Percentiles rank a stretch among this genome's conserved stretches.
These are phyloP conservation scores for Kurtzmaniella fragi DNA, from an alignment of 805 yeast genomes.

Conservation along the genomic window DNA sequence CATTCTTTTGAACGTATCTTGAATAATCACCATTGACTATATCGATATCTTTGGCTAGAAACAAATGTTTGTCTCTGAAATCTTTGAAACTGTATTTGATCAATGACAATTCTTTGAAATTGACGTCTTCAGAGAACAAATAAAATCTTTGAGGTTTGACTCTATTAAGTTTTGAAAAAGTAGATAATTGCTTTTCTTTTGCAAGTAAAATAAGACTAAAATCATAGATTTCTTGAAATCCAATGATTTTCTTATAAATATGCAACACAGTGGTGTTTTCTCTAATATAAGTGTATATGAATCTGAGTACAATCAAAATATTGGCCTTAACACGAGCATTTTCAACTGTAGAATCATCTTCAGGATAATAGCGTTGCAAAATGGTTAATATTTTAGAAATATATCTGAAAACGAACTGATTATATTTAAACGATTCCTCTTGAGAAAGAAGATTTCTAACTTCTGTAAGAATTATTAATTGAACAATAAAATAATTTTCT, in stretches of 20 bases:
- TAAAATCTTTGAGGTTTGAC: constrained; percentile 44
- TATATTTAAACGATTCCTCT: neutral
- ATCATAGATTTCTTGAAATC: neutral
- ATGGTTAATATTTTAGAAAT: constrained; percentile 3
- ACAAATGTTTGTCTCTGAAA: constrained; percentile 52
- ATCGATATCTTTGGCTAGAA: constrained; percentile 18
- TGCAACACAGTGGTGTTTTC: constrained; percentile 28
- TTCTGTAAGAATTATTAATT: neutral
- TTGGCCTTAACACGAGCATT: constrained; percentile 3
- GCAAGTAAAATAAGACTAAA: constrained; percentile 1
- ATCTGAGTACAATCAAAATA: constrained; percentile 29
- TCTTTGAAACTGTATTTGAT: constrained; percentile 53
- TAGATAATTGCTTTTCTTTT: constrained; percentile 1
- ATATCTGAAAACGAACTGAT: neutral
- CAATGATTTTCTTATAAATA: neutral
- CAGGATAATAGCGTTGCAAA: neutral
- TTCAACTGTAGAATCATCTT: constrained; percentile 1
- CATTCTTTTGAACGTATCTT: neutral
- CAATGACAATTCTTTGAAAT: constrained; percentile 47
- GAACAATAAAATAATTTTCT: neutral
- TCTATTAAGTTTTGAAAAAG: constrained; percentile 16
- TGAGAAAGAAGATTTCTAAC: neutral
- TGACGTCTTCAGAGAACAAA: constrained; percentile 61
- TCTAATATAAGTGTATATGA: constrained; percentile 55
- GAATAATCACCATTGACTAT: constrained; percentile 18